These are phyloP conservation scores for Hyaloscypha finlandica DNA, from an alignment of 495 filamentous ascomycete species.

Conservation along the genomic window DNA sequence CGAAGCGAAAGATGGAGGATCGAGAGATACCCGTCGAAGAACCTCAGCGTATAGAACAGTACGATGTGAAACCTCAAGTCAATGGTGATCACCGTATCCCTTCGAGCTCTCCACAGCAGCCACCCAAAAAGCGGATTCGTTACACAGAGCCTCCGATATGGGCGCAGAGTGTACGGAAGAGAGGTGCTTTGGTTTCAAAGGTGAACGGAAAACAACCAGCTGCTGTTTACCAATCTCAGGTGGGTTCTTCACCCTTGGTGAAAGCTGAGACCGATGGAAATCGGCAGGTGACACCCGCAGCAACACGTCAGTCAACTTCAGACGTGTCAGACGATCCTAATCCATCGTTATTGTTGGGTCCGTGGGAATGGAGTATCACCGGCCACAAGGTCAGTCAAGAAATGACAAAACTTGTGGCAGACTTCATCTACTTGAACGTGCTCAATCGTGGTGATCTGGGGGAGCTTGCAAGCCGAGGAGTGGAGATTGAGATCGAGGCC, in stretches of 20 bases:
- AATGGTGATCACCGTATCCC: constrained; percentile 42
- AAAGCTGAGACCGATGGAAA: constrained; percentile 30
- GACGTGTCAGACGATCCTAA: constrained; percentile 6
- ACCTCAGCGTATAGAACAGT: constrained; percentile 42
- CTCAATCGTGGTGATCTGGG: constrained; percentile 57
- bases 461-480: constrained; percentile 54
- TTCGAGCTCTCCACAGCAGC: constrained; percentile 34
- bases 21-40: constrained; percentile 49
- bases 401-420: constrained; percentile 64
- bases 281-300: constrained; percentile 24
- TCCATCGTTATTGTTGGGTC: constrained; percentile 48
- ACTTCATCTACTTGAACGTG: constrained; percentile 74
- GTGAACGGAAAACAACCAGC: constrained; percentile 30
- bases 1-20: constrained; percentile 57
- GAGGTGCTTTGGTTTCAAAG: constrained; percentile 12
- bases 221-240: constrained; percentile 13
- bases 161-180: constrained; percentile 37
- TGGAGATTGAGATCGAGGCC: constrained; percentile 88
- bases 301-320: constrained; percentile 19
- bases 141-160: constrained; percentile 46
- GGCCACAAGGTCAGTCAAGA: constrained; percentile 66
- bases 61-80: constrained; percentile 33
- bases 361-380: constrained; percentile 76
- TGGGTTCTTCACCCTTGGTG: constrained; percentile 27
- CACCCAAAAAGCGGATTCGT: constrained; percentile 40